These are phyloP conservation scores for Boletus tomentosulus DNA, from an alignment of 768 basidiomycete genomes.

Conservation along the genomic window DNA sequence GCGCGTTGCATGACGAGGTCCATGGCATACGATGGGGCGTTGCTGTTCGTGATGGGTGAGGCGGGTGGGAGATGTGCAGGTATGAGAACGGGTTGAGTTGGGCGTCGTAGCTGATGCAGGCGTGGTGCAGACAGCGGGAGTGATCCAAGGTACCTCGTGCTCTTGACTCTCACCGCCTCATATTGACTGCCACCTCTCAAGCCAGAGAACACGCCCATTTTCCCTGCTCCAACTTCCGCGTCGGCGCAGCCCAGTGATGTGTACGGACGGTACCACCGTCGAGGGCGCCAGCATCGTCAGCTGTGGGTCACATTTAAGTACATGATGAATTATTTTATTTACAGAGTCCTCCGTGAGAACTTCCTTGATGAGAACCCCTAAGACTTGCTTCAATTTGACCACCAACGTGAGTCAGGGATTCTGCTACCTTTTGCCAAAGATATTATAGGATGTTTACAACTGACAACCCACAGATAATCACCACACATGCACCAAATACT, in stretches of 20 bases:
- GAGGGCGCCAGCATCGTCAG: constrained; percentile 87
- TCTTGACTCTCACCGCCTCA: background rate
- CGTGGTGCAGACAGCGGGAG: too few species aligned
- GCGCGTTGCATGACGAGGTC: background rate
- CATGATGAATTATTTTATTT: too few species aligned
- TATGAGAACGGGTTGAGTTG: background rate
- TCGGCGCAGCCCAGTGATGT: constrained; percentile 83
- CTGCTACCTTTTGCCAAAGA: too few species aligned
- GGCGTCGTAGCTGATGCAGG: background rate
- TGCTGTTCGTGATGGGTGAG: background rate
- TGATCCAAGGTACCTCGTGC: constrained; percentile 48
- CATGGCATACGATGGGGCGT: background rate
- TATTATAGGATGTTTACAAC: too few species aligned
- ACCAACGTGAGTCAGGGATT: too few species aligned
- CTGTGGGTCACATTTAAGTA: too few species aligned
- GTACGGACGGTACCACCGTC: constrained; percentile 64
- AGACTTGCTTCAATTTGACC: too few species aligned
- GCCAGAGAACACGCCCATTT: constrained; percentile 70
- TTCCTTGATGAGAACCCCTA: too few species aligned
- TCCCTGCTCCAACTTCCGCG: constrained; percentile 87
- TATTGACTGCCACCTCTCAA: constrained; percentile 23
- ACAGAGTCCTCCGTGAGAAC: too few species aligned
- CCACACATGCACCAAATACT: too few species aligned
- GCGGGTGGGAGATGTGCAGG: background rate
- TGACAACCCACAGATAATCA: too few species aligned